Evolutionary conservation across 2,329 filamentous ascomycete genomes (phyloP).

Genomic region (Penicillium sp.): DNA sequence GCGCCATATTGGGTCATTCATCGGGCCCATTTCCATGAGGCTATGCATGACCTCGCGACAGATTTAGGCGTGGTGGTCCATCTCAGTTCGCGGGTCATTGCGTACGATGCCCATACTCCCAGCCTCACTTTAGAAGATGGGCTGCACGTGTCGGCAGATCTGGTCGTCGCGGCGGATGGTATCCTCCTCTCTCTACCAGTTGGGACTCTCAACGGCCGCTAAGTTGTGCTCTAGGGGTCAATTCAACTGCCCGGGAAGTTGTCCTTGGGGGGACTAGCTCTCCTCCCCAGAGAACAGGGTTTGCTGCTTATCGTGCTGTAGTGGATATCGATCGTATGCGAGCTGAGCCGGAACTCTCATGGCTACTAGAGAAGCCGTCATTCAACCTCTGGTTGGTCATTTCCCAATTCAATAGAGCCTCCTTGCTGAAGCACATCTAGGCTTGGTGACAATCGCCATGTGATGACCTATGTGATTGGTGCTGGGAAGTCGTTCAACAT

Average conservation of each 20-base stretch:
- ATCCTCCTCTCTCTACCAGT: not conserved
- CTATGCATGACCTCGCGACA: conserved; percentile 12
- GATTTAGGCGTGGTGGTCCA: conserved; percentile 19
- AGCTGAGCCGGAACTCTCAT: conserved; percentile 36
- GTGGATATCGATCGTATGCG: conserved; percentile 41
- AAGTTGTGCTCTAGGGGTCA: conserved; percentile 15
- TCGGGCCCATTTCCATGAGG: conserved; percentile 29
- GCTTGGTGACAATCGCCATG: conserved; percentile 36
- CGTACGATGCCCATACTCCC: conserved; percentile 12
- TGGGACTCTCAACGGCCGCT: not conserved
- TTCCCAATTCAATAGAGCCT: not conserved
- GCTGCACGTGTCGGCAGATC: conserved; percentile 7
- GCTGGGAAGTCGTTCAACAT: conserved; percentile 47
- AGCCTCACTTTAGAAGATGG: conserved; percentile 13
- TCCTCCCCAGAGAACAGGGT: conserved; percentile 29
- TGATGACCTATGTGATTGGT: conserved; percentile 46
- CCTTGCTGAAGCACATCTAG: conserved; percentile 7
- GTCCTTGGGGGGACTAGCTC: conserved; percentile 3
- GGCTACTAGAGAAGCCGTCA: conserved; percentile 41
- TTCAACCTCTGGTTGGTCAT: conserved; percentile 42
- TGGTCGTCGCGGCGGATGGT: conserved; percentile 26
- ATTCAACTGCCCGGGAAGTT: conserved; percentile 19
- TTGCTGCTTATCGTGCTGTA: conserved; percentile 45
- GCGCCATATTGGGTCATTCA: conserved; percentile 22
- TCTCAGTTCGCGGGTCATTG: conserved; percentile 13